These are phyloP conservation scores for Debaryomycetaceae sp. DNA, from an alignment of 1,139 yeast species.

Conservation along the genomic window DNA sequence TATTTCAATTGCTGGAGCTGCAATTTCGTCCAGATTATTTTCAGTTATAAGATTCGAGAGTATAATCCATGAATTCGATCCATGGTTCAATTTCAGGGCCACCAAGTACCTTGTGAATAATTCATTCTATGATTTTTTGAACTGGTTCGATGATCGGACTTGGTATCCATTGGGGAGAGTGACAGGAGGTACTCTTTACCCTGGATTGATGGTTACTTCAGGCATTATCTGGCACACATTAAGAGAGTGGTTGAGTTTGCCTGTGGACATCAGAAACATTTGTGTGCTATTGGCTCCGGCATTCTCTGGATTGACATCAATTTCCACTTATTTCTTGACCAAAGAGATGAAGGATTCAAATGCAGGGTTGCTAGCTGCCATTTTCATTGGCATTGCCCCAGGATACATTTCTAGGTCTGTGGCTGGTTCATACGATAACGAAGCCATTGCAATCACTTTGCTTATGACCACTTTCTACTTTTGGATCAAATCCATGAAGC, in stretches of 20 bases:
- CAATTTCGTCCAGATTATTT: constrained; percentile 80
- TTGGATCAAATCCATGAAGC: constrained; percentile 92
- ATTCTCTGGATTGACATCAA: constrained; percentile 89
- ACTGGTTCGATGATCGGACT: constrained; percentile 98
- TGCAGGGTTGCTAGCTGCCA: constrained; percentile 90
- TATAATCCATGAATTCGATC: constrained; percentile 97
- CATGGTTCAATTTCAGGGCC: constrained; percentile 98
- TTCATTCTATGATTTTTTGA: constrained; percentile 85
- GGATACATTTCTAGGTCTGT: constrained; percentile 98
- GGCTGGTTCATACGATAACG: constrained; percentile 98
- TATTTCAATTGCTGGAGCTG: constrained; percentile 79
- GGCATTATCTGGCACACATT: constrained; percentile 82
- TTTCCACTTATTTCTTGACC: constrained; percentile 87
- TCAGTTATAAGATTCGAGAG: constrained; percentile 87
- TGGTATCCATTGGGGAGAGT: constrained; percentile 99
- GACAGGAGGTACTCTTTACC: constrained; percentile 97
- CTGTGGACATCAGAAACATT: constrained; percentile 90
- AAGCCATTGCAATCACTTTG: constrained; percentile 96
- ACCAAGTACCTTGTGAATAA: constrained; percentile 83
- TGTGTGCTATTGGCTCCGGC: constrained; percentile 98
- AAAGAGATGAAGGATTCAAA: constrained; percentile 85
- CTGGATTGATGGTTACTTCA: constrained; percentile 97
- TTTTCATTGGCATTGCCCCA: constrained; percentile 96
- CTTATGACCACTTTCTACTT: constrained; percentile 93
- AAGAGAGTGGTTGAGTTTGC: constrained; percentile 63